A percentile compares a stretch with the other conserved stretches of the same genome.
Conservation (phyloP, 2,329 filamentous ascomycete genomes). For the Aspergillus japonicus region DNA sequence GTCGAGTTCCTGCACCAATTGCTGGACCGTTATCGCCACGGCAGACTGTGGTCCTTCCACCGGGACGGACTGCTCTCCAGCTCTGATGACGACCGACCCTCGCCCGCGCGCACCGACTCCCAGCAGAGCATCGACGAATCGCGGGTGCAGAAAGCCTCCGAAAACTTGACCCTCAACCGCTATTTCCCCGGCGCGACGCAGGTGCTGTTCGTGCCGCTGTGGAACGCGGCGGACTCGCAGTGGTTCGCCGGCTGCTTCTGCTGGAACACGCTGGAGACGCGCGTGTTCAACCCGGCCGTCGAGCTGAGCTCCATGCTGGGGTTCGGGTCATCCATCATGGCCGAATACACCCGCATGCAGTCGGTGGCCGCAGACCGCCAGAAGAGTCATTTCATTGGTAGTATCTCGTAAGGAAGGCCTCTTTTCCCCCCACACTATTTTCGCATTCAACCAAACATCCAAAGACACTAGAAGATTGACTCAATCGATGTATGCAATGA, state of each 20-base stretch:
- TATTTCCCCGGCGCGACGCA: conserved; percentile 50
- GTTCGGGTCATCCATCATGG: conserved; percentile 45
- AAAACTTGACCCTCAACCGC: conserved; percentile 42
- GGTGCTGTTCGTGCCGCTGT: conserved; percentile 53
- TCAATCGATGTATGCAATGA: not conserved
- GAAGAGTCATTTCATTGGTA: conserved; percentile 46
- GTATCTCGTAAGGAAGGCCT: conserved; percentile 33
- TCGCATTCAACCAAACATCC: no score
- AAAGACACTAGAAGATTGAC: not conserved
- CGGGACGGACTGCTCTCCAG: conserved; percentile 44
- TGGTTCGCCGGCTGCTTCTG: conserved; percentile 50
- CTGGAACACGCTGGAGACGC: conserved; percentile 40
- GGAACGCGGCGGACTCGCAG: conserved; percentile 50
- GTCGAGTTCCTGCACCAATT: conserved; percentile 35
- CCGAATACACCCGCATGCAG: conserved; percentile 43
- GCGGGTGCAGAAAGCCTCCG: conserved; percentile 32
- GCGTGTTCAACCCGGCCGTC: conserved; percentile 37
- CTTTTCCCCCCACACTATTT: no score
- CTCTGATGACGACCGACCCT: conserved; percentile 45
- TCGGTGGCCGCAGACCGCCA: conserved; percentile 45
- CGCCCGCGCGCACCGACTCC: not conserved
- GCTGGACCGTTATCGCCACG: conserved; percentile 46
- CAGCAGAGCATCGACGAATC: conserved; percentile 20
- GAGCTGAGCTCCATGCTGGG: conserved; percentile 43
- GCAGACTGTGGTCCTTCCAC: conserved; percentile 51